Conservation (phyloP, 2,329 filamentous ascomycete species). For the Colletotrichum cereale region DNA sequence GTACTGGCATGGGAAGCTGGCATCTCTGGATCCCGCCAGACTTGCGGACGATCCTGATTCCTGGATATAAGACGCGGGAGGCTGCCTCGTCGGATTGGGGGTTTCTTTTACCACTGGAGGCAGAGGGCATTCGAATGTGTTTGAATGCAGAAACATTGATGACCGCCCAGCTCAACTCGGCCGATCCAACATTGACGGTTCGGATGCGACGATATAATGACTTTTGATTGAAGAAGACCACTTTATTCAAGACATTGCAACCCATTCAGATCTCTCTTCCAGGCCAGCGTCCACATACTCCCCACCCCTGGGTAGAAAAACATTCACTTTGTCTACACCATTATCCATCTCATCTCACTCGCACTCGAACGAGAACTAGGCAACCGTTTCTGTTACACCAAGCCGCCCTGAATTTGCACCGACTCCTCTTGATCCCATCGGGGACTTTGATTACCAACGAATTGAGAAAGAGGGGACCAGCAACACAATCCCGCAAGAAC, state of each 20-base stretch:
- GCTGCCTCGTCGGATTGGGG: conserved; percentile 22
- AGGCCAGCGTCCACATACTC: conserved; percentile 1
- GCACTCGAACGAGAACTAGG: not conserved
- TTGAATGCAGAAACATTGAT: conserved; percentile 37
- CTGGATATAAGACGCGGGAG: conserved; percentile 18
- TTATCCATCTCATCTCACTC: conserved; percentile 16
- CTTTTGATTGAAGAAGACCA: not conserved
- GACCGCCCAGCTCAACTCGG: conserved; percentile 11
- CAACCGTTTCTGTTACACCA: conserved; percentile 21
- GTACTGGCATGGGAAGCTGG: conserved; percentile 11
- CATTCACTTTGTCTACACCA: not conserved
- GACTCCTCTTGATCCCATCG: conserved; percentile 5
- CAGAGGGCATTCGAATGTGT: conserved; percentile 16
- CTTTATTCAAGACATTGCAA: conserved; percentile 10
- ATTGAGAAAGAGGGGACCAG: conserved; percentile 17
- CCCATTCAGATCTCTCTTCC: not conserved
- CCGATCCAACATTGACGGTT: conserved; percentile 32
- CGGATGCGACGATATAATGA: conserved; percentile 22
- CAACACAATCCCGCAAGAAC: conserved; percentile 6
- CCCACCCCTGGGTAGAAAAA: not conserved
- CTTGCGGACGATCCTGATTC: conserved; percentile 22
- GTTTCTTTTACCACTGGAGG: conserved; percentile 16
- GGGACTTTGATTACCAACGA: conserved; percentile 19
- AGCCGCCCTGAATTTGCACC: not conserved
- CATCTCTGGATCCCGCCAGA: conserved; percentile 25